These are phyloP conservation scores for Geranium incanum DNA, from an alignment of 441 rosid genomes.

Conservation along the genomic window DNA sequence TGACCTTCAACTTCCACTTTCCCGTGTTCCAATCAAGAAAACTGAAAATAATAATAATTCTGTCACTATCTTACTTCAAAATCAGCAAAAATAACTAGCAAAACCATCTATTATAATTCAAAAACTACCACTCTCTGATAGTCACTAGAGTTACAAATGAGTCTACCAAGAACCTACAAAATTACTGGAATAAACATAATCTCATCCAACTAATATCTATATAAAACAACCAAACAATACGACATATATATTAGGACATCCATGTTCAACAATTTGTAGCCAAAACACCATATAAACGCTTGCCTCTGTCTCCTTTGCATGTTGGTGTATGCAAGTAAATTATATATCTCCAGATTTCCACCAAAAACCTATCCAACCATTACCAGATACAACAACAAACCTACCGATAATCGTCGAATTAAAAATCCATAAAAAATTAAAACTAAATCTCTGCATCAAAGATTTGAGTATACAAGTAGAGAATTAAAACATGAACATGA, in stretches of 20 bases:
- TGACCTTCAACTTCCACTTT: background rate
- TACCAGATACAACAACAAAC: background rate
- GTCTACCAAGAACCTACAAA: background rate
- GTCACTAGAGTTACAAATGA: too few species aligned
- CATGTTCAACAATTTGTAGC: background rate
- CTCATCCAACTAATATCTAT: background rate
- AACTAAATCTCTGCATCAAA: background rate
- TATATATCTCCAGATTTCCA: background rate
- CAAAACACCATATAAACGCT: background rate
- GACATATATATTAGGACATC: background rate
- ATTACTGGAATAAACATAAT: background rate
- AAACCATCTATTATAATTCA: background rate
- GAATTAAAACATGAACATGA: background rate
- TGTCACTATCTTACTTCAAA: background rate
- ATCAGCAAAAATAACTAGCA: background rate
- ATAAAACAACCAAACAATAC: background rate
- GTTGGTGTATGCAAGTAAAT: background rate
- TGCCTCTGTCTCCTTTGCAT: background rate
- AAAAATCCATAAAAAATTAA: background rate
- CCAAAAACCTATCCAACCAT: conserved; percentile 1
- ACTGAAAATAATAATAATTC: background rate
- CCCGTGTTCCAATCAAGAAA: conserved; percentile 2
- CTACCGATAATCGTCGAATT: background rate
- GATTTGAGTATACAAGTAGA: background rate
- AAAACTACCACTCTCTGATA: too few species aligned